These are phyloP conservation scores for Aspergillus pseudoterreus DNA, from an alignment of 2,329 filamentous ascomycete species.

Conservation along the genomic window DNA sequence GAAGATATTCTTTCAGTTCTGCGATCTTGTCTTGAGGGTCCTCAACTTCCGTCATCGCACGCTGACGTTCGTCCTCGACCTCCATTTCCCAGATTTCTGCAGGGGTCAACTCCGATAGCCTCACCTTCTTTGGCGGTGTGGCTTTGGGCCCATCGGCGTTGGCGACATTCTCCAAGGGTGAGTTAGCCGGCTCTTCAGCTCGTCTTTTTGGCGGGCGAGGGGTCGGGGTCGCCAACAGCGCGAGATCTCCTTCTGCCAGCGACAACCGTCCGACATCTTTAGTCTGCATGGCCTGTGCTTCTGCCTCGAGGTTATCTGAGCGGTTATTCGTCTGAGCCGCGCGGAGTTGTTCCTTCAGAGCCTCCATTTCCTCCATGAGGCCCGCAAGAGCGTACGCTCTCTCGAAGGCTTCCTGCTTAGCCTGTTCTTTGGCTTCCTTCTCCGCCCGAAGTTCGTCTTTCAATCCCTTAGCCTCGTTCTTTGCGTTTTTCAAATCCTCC, in stretches of 20 bases:
- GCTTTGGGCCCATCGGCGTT: slow-evolving; percentile 14
- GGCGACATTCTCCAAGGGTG: slow-evolving; percentile 11
- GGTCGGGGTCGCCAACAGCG: slow-evolving; percentile 26
- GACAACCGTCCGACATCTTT: slow-evolving; percentile 26
- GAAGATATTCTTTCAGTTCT: slow-evolving; percentile 47
- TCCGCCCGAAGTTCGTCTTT: slow-evolving; percentile 52
- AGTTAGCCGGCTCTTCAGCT: slow-evolving; percentile 25
- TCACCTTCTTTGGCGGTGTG: slow-evolving; percentile 33
- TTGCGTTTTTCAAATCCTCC: slow-evolving; percentile 46
- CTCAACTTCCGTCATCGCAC: not conserved
- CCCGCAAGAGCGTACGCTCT: slow-evolving; percentile 44
- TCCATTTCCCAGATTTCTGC: slow-evolving; percentile 17
- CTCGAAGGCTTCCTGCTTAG: slow-evolving; percentile 47
- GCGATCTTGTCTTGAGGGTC: slow-evolving; percentile 24
- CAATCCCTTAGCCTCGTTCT: slow-evolving; percentile 45
- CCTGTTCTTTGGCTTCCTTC: slow-evolving; percentile 45
- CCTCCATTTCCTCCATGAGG: slow-evolving; percentile 42
- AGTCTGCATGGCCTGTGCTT: slow-evolving; percentile 28
- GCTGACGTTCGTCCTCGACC: not conserved
- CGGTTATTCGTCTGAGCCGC: slow-evolving; percentile 37
- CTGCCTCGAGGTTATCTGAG: slow-evolving; percentile 28
- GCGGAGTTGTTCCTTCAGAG: slow-evolving; percentile 40
- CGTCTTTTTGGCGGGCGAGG: slow-evolving; percentile 33
- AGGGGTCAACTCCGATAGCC: slow-evolving; percentile 28
- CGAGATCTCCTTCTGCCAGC: slow-evolving; percentile 30